These are phyloP conservation scores for Marasmius sp. DNA, from an alignment of 1,284 basidiomycete genomes.

Conservation along the genomic window DNA sequence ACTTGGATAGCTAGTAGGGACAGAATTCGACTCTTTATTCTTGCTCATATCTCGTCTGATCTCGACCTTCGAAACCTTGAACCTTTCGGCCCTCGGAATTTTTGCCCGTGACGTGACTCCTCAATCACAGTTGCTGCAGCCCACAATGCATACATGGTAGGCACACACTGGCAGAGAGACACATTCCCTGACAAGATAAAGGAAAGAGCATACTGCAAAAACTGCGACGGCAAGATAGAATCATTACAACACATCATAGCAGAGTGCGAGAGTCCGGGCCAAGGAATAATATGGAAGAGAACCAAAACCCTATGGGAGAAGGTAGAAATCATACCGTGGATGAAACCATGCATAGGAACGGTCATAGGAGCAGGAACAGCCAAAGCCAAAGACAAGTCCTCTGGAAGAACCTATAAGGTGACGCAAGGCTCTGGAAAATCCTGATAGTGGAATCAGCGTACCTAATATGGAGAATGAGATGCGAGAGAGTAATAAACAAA, in stretches of 20 bases:
- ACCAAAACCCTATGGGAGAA: conserved; percentile 13
- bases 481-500: conserved; percentile 13
- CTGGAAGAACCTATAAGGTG: too few relatives aligned
- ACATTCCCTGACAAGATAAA: conserved; percentile 14
- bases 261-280: conserved; percentile 3
- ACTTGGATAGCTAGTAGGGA: too few relatives aligned
- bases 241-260: conserved; percentile 18
- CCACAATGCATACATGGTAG: conserved; percentile 26
- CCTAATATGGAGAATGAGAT: conserved; percentile 21
- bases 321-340: not conserved
- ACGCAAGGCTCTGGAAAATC: conserved; percentile 16
- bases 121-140: too few relatives aligned
- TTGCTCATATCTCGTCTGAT: too few relatives aligned
- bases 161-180: conserved; percentile 22
- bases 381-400: not conserved
- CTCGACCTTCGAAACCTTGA: too few relatives aligned
- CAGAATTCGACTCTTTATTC: too few relatives aligned
- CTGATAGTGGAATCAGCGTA: conserved; percentile 19
- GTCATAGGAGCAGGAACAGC: not conserved
- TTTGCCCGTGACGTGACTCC: too few relatives aligned
- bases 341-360: not conserved
- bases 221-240: conserved; percentile 10
- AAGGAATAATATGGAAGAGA: conserved; percentile 14
- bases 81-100: too few relatives aligned
- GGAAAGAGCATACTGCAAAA: conserved; percentile 7